These are phyloP conservation scores for Neurospora terricola DNA, from an alignment of 495 filamentous ascomycete genomes.

Conservation along the genomic window DNA sequence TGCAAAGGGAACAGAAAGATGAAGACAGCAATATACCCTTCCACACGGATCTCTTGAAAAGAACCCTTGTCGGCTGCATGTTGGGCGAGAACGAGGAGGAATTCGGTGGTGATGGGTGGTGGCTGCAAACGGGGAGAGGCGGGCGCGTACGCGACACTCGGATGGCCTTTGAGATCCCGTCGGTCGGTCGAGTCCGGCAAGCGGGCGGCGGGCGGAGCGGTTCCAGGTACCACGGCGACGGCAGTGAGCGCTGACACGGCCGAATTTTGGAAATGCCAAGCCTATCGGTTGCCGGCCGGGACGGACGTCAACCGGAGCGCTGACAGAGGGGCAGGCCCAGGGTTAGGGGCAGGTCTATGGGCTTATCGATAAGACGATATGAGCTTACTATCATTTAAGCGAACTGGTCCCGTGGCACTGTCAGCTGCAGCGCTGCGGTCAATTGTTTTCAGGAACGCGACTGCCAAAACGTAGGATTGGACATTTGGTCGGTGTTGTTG, in stretches of 20 bases:
- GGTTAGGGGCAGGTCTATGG: background rate
- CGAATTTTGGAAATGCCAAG: background rate
- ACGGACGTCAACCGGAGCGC: background rate
- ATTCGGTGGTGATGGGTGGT: background rate
- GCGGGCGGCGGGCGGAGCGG: background rate
- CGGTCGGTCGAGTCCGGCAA: background rate
- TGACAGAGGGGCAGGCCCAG: background rate
- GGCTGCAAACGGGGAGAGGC: background rate
- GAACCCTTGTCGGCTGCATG: constrained; percentile 45
- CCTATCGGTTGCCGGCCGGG: background rate
- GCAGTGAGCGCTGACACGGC: background rate
- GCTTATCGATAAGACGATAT: background rate
- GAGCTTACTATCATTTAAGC: background rate
- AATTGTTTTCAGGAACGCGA: background rate
- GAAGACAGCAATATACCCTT: constrained; percentile 33
- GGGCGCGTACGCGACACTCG: background rate
- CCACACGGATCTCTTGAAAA: constrained; percentile 48
- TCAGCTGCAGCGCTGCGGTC: background rate
- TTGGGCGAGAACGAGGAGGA: constrained; percentile 6
- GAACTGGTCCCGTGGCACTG: background rate
- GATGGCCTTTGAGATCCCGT: background rate
- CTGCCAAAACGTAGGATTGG: background rate
- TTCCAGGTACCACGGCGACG: background rate
- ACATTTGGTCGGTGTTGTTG: background rate
- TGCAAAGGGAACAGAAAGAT: background rate